Conservation (phyloP, 2,329 filamentous ascomycete species). For the Parascedosporium putredinis region DNA sequence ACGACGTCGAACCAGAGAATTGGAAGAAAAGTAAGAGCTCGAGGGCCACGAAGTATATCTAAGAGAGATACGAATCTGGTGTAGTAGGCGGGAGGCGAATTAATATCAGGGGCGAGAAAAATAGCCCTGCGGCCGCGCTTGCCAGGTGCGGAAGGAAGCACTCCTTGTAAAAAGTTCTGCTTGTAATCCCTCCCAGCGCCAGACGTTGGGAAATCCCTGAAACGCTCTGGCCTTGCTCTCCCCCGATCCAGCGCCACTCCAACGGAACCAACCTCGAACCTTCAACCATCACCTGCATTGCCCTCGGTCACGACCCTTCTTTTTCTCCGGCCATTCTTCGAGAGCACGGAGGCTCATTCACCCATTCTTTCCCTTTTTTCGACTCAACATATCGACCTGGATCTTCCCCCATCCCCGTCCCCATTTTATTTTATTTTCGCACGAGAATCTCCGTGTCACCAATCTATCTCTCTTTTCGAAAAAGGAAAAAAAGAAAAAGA, state of each 20-base stretch:
- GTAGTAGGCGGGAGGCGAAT: too few relatives aligned
- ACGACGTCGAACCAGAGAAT: neutral
- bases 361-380: neutral
- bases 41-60: too few relatives aligned
- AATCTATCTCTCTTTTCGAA: too few relatives aligned
- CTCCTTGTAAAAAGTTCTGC: too few relatives aligned
- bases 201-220: neutral
- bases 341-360: neutral
- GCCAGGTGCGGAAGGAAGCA: too few relatives aligned
- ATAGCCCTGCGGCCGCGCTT: too few relatives aligned
- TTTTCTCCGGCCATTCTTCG: neutral
- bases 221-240: constrained; percentile 1
- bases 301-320: neutral
- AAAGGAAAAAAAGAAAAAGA: too few relatives aligned
- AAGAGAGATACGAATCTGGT: too few relatives aligned
- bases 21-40: neutral
- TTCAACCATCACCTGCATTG: neutral
- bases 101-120: too few relatives aligned
- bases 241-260: neutral
- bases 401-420: neutral
- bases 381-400: neutral
- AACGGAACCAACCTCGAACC: neutral
- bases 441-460: too few relatives aligned
- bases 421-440: too few relatives aligned
- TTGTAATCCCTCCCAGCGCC: too few relatives aligned